Evolutionary conservation across 495 filamentous ascomycete species (phyloP).

Genomic region (Aspergillus nanangensis): DNA sequence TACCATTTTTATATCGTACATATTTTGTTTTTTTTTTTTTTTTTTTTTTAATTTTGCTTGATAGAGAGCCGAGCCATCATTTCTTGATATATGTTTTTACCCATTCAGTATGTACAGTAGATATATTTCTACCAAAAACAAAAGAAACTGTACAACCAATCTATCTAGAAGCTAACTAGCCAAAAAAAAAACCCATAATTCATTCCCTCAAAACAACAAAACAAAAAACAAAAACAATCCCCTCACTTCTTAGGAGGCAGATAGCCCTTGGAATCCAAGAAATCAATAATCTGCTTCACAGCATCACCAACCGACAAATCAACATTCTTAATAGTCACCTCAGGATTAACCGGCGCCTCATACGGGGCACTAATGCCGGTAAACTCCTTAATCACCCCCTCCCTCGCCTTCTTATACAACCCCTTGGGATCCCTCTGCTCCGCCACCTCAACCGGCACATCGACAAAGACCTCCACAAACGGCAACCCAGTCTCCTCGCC

Average conservation of each 20-base stretch:
- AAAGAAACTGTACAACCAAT: too few species aligned
- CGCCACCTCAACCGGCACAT: constrained; percentile 83
- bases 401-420: constrained; percentile 91
- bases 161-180: too few species aligned
- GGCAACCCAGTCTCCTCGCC: constrained; percentile 57
- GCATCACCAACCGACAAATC: constrained; percentile 78
- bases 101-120: too few species aligned
- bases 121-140: too few species aligned
- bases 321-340: constrained; percentile 78
- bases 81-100: too few species aligned
- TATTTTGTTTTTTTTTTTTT: constrained; percentile 1
- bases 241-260: constrained; percentile 48
- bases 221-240: constrained; percentile 7
- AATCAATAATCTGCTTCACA: constrained; percentile 75
- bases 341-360: constrained; percentile 80
- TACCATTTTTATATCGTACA: constrained; percentile 12
- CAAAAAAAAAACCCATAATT: neutral
- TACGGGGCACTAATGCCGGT: constrained; percentile 91
- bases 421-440: constrained; percentile 96
- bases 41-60: neutral
- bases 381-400: constrained; percentile 93
- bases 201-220: neutral
- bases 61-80: neutral
- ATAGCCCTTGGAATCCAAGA: constrained; percentile 63
- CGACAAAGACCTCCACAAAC: constrained; percentile 91